Evolutionary conservation across 2,329 filamentous ascomycete species (phyloP).

Genomic region (Epicoccum sorghinum): DNA sequence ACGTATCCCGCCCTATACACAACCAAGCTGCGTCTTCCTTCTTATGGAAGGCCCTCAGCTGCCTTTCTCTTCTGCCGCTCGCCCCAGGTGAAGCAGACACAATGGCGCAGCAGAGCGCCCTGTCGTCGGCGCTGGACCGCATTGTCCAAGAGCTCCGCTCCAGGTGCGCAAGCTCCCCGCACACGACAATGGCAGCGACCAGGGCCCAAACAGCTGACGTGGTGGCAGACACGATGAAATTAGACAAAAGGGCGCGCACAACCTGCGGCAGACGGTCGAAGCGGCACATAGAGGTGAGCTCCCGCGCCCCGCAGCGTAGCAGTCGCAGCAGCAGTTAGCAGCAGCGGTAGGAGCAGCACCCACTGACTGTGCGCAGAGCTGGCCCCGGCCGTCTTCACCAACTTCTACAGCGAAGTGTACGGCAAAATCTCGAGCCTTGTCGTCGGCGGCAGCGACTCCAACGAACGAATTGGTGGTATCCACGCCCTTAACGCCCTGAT

Average conservation of each 20-base stretch:
- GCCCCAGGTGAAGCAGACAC: constrained; percentile 46
- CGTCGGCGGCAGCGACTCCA: constrained; percentile 82
- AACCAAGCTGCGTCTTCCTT: constrained; percentile 22
- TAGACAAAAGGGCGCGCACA: constrained; percentile 52
- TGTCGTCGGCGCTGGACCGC: constrained; percentile 54
- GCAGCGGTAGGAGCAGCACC: constrained; percentile 12
- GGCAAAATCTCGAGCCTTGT: constrained; percentile 74
- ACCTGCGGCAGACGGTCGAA: constrained; percentile 52
- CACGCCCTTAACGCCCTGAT: constrained; percentile 91
- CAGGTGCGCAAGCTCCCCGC: constrained; percentile 49
- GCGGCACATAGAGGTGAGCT: constrained; percentile 54
- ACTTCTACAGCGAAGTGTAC: constrained; percentile 71
- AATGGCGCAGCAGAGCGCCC: constrained; percentile 45
- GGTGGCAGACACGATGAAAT: constrained; percentile 51
- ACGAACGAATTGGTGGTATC: constrained; percentile 89
- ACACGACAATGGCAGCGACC: neutral
- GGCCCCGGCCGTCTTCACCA: constrained; percentile 76
- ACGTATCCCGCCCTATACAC: neutral
- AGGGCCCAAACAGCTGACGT: neutral
- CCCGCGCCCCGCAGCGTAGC: constrained; percentile 7
- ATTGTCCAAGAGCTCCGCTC: constrained; percentile 64
- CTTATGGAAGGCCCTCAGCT: constrained; percentile 43
- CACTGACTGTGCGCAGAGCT: constrained; percentile 65
- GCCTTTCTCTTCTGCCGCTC: constrained; percentile 31
- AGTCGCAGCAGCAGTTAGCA: neutral